These are phyloP conservation scores for Harrya chromipes DNA, from an alignment of 768 basidiomycete species.

Conservation along the genomic window DNA sequence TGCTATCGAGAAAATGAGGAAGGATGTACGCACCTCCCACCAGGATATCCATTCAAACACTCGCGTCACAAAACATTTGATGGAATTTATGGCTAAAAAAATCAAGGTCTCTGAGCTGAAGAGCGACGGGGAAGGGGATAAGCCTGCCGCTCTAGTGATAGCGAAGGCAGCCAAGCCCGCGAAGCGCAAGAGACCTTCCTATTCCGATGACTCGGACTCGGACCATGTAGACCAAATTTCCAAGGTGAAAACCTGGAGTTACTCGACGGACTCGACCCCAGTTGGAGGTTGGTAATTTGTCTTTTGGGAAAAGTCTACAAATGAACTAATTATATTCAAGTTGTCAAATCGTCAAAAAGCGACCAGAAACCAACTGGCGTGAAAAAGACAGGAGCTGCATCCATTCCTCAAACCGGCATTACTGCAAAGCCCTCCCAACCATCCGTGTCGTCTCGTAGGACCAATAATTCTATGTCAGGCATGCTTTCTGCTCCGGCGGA, in stretches of 20 bases:
- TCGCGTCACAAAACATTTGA: slow-evolving; percentile 34
- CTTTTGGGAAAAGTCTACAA: neutral
- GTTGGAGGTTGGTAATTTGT: slow-evolving; percentile 15
- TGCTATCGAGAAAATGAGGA: slow-evolving; percentile 40
- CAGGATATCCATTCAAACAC: slow-evolving; percentile 41
- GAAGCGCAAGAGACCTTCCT: slow-evolving; percentile 27
- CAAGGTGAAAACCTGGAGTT: slow-evolving; percentile 17
- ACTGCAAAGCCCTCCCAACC: slow-evolving; percentile 2
- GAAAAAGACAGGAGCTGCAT: slow-evolving; percentile 2
- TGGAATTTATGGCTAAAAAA: slow-evolving; percentile 29
- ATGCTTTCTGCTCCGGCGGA: neutral
- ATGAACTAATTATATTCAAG: slow-evolving; percentile 12
- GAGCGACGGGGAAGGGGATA: slow-evolving; percentile 32
- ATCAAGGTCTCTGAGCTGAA: slow-evolving; percentile 32
- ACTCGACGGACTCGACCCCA: neutral
- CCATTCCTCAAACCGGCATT: neutral
- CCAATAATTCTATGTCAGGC: slow-evolving; percentile 22
- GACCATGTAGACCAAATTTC: slow-evolving; percentile 2
- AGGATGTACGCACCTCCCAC: slow-evolving; percentile 35
- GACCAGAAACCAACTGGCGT: slow-evolving; percentile 3
- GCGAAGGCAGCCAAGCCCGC: slow-evolving; percentile 9
- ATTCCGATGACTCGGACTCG: slow-evolving; percentile 25
- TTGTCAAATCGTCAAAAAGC: slow-evolving; percentile 6
- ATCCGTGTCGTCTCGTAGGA: slow-evolving; percentile 9
- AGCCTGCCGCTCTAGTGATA: slow-evolving; percentile 20